Evolutionary conservation across 2,329 filamentous ascomycete genomes (phyloP), one percentile per base, ranked within the genome.

Genomic region (Paraconiothyrium brasiliense): DNA sequence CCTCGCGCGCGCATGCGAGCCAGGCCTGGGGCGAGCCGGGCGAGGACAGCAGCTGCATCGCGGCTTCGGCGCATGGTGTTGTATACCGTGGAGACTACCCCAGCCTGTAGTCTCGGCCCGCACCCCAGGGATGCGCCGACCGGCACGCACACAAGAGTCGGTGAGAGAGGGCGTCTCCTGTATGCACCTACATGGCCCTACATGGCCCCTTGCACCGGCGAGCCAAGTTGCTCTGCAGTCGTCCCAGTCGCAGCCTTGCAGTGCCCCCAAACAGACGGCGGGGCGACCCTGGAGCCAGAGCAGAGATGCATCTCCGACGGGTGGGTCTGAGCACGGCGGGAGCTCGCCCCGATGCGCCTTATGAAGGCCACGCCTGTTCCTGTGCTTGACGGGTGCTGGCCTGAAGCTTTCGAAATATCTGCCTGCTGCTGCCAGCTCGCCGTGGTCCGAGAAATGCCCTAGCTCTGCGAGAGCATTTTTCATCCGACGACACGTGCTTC

Each of bases 351-450:
- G 46, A 32, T 32, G 46, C 44, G 46, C 46, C 46, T 47, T 47
- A 47, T 47, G 20, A 47, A 47, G 54, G 22, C 44, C 20, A 11
- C 24, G 20, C 20, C 20, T 20, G 20, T 20, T 20, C 20, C 20
- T 20, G 20, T 55, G 22, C 16, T 14, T 22, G 22, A 11, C 30
- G 22, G 13, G 22, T 39, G 37, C 24, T 24, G 41, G 44, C 43
- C 8, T 5, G n/a, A 41, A 22, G 14, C 10, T 9, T 41, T 48
- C 32, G 41, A 48, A 68, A 71, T 64, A 57, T 63, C 65, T 39
- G 24, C n/a, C 66, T 62, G 56, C 65, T 69, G 60, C 64, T 65
- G 60, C 67, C 65, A 68, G 61, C 68, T 63, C 63, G 65, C 41
- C 48, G 50, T 35, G 54, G 62, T 55, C 57, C 61, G 57, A 60